A percentile compares a stretch with the other conserved stretches of the same genome.
phyloP scores from a whole-genome alignment of 768 basidiomycete genomes.

The Phanerochaete sordida region DNA sequence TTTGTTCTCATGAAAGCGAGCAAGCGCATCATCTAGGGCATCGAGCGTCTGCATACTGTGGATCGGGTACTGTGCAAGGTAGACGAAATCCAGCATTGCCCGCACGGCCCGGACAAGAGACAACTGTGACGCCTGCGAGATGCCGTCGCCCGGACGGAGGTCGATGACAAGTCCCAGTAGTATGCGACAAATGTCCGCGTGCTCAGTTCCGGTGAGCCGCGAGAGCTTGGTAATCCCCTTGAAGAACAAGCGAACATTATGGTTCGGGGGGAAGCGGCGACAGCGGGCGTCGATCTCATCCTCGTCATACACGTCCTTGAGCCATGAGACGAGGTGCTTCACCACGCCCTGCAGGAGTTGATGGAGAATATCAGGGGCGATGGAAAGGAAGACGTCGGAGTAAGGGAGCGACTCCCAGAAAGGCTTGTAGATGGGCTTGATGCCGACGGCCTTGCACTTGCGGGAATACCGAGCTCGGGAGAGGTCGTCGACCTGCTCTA shows the following conservation, averaged over 20 bases:
- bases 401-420: slow-evolving; percentile 25
- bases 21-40: no score
- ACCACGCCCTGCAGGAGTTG: slow-evolving; percentile 29
- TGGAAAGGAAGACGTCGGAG: slow-evolving; percentile 19
- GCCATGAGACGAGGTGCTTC: slow-evolving; percentile 32
- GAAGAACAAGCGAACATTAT: slow-evolving; percentile 30
- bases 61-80: no score
- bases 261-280: slow-evolving; percentile 30
- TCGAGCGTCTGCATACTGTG: no score
- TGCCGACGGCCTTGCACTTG: slow-evolving; percentile 10
- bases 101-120: no score
- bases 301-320: slow-evolving; percentile 20
- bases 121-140: no score
- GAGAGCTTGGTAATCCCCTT: slow-evolving; percentile 33
- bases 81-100: no score
- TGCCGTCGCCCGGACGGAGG: no score
- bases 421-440: slow-evolving; percentile 19
- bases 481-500: no score
- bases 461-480: no score
- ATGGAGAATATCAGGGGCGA: slow-evolving; percentile 27
- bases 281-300: slow-evolving; percentile 35
- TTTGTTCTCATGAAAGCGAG: no score
- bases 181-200: slow-evolving; percentile 1
- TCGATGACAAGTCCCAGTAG: slow-evolving; percentile 15
- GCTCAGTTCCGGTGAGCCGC: slow-evolving; percentile 30